Base-by-base conservation (phyloP, 768 basidiomycete species). In the Lentinula guzmanii region DNA sequence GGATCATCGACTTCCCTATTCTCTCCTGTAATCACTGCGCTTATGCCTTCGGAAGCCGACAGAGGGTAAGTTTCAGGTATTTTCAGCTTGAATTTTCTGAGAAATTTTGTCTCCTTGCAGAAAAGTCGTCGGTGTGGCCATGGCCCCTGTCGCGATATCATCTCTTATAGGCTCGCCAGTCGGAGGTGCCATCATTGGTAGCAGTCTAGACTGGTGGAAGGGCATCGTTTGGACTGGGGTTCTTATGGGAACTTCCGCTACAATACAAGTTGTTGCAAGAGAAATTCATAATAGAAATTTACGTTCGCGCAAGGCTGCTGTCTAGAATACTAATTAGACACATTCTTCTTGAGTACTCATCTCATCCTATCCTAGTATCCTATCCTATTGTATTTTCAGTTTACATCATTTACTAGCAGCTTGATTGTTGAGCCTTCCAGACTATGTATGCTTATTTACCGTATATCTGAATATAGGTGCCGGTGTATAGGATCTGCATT, bases 21-120 rank as follows among this genome's bases (percentile, higher is more conserved):
- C 24, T 11, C 58, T 37, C 58, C 58, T 24, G 48, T 51, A 11
- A 50, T 59, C 18, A 59, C 58, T 37, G 45, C 58, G 4, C 21
- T 59, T 28, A 59, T 59, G 58, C 43, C 58, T 51, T 50, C 58
- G 4, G 45, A 59, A 59, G 58, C 58, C 10, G 58, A 59, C n/a
- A 59, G 58, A 59, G 58, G 58, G 55, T 56, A 4, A 56, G 55
- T 45, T 15, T 42, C 15, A 21, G 4, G 9, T 16, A 15, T n/a
- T 18, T 16, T 43, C 31, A 18, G 8, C 41, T 10, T n/a, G 15
- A 8, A n/a, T 5, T 28, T 41, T 3, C 18, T 31, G 28, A 28
- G 28, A 28, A 28, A 28, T n/a, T 33, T 28, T 13, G 13, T 37
- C 8, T 2, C 31, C 33, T 42, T 16, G 41, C 10, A 56, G 55